Evolutionary conservation across 306 rosid genomes (phyloP), one percentile per base, ranked within the genome.

Genomic region (Dryas drummondii): DNA sequence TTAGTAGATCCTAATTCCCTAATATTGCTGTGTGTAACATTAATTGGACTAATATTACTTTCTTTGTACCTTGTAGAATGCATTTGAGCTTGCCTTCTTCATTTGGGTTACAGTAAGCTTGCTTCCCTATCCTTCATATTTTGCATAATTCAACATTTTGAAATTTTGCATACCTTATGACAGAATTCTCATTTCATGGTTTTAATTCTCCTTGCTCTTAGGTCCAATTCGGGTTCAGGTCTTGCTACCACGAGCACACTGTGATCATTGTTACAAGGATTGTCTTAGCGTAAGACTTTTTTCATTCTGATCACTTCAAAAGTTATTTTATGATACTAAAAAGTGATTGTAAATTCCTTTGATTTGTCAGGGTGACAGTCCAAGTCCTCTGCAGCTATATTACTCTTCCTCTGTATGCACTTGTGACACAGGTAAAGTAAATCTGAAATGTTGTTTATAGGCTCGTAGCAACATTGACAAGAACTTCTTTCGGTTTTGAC

Each of bases 351-450:
- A 45, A 46, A 46, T 57, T 16, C 41, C 57, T 13, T 22, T 47
- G 17, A 26, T 47, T 66, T 59, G 9, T 50, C 82, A 83, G 87
- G 55, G 79, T 83, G 54, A 8, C 42, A 0, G 70, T 68, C 22
- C 87, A 83, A 72, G 74, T 83, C 47, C 73, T 83, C 46, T 83
- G 82, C 79, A 80, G 77, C 84, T 83, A 83, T 50, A 68, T 80
- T 41, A 83, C 87, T 42, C 87, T 80, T 62, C 87, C 87, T 42
- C 82, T 83, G 44, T 83, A 80, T 68, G 82, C 87, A 55, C 87
- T 83, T 40, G 84, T 83, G 26, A 83, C 82, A 72, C 79, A 83
- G 86, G 86, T 75, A 50, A 79, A 42, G 32, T 40, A 37, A 14
- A 63, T 58, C 11, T 59, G 48, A 72, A 46, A 22, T 26, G 2